Conservation (phyloP, 768 basidiomycete species). For the Podaxis mareebaensis region DNA sequence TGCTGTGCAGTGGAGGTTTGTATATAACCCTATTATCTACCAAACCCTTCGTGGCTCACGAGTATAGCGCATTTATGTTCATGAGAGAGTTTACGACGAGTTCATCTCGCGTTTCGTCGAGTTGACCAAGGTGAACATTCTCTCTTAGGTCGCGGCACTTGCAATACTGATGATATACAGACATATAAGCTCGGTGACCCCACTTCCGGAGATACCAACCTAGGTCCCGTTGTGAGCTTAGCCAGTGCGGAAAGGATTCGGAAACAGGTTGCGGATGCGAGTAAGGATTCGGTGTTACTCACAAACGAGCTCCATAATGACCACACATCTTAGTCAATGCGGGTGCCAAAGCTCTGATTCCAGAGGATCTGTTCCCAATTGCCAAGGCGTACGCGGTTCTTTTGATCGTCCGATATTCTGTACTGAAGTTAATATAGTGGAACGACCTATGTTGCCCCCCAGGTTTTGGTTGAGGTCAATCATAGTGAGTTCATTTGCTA, state of each 20-base stretch:
- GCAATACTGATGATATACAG: conserved; percentile 35
- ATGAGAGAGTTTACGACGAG: conserved; percentile 75
- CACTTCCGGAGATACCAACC: conserved; percentile 64
- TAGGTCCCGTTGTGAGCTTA: conserved; percentile 92
- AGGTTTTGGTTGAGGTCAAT: conserved; percentile 86
- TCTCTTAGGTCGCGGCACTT: neutral
- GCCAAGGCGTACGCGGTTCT: conserved; percentile 63
- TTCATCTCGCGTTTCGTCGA: conserved; percentile 79
- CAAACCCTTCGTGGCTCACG: neutral
- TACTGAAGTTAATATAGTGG: conserved; percentile 44
- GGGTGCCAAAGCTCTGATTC: conserved; percentile 79
- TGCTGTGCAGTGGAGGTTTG: conserved; percentile 90
- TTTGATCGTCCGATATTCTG: neutral
- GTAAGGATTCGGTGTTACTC: conserved; percentile 39
- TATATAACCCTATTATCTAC: neutral
- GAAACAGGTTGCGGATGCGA: conserved; percentile 83
- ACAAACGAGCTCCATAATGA: neutral
- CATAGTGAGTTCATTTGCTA: conserved; percentile 61
- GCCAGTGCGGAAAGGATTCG: conserved; percentile 84
- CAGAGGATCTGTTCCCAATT: conserved; percentile 62
- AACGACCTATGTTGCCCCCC: conserved; percentile 86
- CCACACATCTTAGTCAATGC: conserved; percentile 50
- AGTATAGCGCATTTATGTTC: conserved; percentile 86
- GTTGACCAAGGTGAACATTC: conserved; percentile 59
- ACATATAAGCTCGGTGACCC: conserved; percentile 88